Base-by-base conservation (phyloP, 148 eudicot species). In the Fagopyrum homotropicum region DNA sequence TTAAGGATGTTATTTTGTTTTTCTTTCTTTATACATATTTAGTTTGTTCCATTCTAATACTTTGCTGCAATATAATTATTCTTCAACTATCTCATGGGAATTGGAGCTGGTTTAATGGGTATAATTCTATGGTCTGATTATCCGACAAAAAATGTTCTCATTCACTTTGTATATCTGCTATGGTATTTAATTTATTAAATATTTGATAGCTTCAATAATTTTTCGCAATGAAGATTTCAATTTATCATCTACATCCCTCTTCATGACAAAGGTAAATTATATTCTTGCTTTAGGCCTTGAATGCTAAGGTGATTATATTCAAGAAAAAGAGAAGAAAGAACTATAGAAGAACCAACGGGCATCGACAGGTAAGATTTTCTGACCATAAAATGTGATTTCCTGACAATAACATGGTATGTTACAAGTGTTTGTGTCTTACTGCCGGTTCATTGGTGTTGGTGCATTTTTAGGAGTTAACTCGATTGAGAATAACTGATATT, bases 321-420 rank as follows among this genome's bases (percentile, higher is more conserved):
- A 95, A 95, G 87, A 95, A 95, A 82, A 95, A 90, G 88, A 88
- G 96, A 72, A 84, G 98, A 76, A 95, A 95, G 97, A 95, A 95
- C 83, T 95, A 95, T 79, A 83, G 98, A 45, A 82, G 97, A 79
- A 90, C 90, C 15, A 95, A 85, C 68, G 98, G 98, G 69, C 98
- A 95, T 77, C 83, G 98, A 40, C 98, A 95, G 96, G 98, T 94
- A 82, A 77, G 69, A 45, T 40, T 12, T 40, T 40, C 47, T 35
- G 6, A 66, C 71, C 35, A 66, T 14, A 6, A 35, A 14, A 35
- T 35, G 40, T 35, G 40, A 35, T 35, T 35, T 35, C 40, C 40
- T 35, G 40, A 35, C 40, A 35, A 35, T 35, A 35, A 35, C 40
- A 2, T 66, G 47, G 71, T 43, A 4, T 30, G 45, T 11, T 29